Conservation (phyloP, 257 asterid genomes). For the Solanum peruvianum region DNA sequence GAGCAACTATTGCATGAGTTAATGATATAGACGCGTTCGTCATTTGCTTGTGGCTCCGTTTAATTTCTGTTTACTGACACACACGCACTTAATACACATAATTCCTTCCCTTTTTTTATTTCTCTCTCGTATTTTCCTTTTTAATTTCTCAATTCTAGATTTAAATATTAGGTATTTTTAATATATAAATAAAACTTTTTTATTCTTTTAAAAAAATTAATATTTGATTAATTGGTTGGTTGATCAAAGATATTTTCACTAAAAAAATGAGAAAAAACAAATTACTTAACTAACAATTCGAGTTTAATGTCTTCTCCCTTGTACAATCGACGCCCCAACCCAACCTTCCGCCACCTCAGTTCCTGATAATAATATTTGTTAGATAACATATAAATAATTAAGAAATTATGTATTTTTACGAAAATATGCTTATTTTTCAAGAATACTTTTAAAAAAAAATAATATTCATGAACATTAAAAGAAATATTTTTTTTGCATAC, state of each 20-base stretch:
- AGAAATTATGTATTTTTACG: not conserved
- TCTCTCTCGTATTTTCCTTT: not conserved
- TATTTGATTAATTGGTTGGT: not conserved
- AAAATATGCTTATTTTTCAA: not conserved
- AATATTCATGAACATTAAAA: not conserved
- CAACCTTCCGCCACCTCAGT: not conserved
- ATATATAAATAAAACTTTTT: too few relatives aligned
- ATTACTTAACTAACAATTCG: too few relatives aligned
- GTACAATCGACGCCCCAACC: not conserved
- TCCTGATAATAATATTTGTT: too few relatives aligned
- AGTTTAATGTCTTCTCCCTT: not conserved
- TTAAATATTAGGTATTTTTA: too few relatives aligned
- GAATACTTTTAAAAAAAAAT: too few relatives aligned
- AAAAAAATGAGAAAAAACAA: too few relatives aligned
- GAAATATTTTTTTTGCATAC: too few relatives aligned
- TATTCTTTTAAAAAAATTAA: too few relatives aligned
- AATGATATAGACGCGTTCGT: not conserved
- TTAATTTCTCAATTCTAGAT: too few relatives aligned
- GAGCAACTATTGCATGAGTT: constrained; percentile 1
- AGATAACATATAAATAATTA: not conserved
- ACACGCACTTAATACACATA: not conserved
- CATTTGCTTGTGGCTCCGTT: not conserved
- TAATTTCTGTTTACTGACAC: not conserved
- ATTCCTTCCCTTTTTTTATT: not conserved
- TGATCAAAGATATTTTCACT: not conserved